These are phyloP conservation scores for Bimuria novae-zelandiae DNA, from an alignment of 2,329 filamentous ascomycete species.

Conservation along the genomic window DNA sequence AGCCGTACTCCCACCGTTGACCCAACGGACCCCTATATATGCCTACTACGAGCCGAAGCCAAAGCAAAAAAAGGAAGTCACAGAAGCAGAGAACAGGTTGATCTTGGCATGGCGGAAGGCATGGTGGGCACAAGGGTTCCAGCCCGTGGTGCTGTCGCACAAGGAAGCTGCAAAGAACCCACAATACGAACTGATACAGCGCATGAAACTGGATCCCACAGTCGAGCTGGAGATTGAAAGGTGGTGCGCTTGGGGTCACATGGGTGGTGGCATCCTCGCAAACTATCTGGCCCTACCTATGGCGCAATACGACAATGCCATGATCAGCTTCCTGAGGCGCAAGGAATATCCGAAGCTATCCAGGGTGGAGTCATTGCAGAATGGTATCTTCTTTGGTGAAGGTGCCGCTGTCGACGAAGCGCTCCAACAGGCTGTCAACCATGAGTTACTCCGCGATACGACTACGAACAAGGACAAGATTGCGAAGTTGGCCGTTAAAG, in stretches of 20 bases:
- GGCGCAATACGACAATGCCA: slow-evolving; percentile 71
- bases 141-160: slow-evolving; percentile 77
- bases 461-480: slow-evolving; percentile 66
- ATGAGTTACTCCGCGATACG: slow-evolving; percentile 58
- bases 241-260: slow-evolving; percentile 92
- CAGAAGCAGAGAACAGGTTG: slow-evolving; percentile 76
- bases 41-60: slow-evolving; percentile 82
- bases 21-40: slow-evolving; percentile 74
- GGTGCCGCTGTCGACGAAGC: slow-evolving; percentile 55
- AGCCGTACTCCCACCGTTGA: slow-evolving; percentile 78
- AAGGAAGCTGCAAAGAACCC: slow-evolving; percentile 84
- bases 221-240: slow-evolving; percentile 68
- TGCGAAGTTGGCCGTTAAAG: slow-evolving; percentile 55
- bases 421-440: slow-evolving; percentile 48
- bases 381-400: slow-evolving; percentile 73
- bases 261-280: slow-evolving; percentile 81
- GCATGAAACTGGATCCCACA: slow-evolving; percentile 40
- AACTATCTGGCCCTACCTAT: slow-evolving; percentile 85
- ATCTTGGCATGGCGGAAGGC: slow-evolving; percentile 87
- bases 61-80: slow-evolving; percentile 65
- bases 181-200: slow-evolving; percentile 72
- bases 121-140: slow-evolving; percentile 95
- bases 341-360: slow-evolving; percentile 76
- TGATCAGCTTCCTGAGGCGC: slow-evolving; percentile 73
- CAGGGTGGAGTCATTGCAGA: slow-evolving; percentile 72